phyloP scores from a whole-genome alignment of 306 rosid genomes.

The Acacia acuminata region DNA sequence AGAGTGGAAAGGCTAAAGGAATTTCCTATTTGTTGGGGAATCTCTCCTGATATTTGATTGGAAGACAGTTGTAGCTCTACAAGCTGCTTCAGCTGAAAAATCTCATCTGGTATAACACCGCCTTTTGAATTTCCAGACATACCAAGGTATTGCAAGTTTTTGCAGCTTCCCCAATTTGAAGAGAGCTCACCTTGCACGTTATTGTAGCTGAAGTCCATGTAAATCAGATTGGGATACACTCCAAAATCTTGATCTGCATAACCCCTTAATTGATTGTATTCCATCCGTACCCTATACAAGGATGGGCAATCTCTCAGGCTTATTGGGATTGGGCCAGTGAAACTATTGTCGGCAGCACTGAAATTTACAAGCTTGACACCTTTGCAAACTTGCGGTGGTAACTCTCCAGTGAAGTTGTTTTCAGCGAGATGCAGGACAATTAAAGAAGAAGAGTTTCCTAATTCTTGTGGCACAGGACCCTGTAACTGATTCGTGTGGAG shows the following conservation, averaged over 20 bases:
- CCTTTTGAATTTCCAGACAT: too few relatives aligned
- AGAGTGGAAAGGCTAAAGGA: fast-evolving
- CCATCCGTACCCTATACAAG: neutral
- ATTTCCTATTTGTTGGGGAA: neutral
- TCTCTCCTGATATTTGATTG: neutral
- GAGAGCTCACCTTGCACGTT: too few relatives aligned
- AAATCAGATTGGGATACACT: neutral
- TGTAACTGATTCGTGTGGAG: too few relatives aligned
- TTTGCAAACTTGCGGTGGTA: neutral
- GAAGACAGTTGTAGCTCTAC: neutral
- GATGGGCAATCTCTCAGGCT: neutral
- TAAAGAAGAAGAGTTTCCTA: too few relatives aligned
- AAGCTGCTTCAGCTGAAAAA: too few relatives aligned
- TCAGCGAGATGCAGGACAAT: neutral
- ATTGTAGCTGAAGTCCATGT: too few relatives aligned
- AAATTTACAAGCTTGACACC: neutral
- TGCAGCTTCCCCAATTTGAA: too few relatives aligned
- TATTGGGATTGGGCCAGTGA: neutral
- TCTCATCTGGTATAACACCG: too few relatives aligned
- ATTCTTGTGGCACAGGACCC: neutral
- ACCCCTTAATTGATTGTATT: neutral
- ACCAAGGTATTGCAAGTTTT: too few relatives aligned
- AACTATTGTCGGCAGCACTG: neutral
- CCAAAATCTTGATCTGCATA: neutral
- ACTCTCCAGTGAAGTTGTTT: neutral